These are phyloP conservation scores for Plasmodium knowlesi DNA, from an alignment of 169 alveolate genomes.

Conservation along the genomic window DNA sequence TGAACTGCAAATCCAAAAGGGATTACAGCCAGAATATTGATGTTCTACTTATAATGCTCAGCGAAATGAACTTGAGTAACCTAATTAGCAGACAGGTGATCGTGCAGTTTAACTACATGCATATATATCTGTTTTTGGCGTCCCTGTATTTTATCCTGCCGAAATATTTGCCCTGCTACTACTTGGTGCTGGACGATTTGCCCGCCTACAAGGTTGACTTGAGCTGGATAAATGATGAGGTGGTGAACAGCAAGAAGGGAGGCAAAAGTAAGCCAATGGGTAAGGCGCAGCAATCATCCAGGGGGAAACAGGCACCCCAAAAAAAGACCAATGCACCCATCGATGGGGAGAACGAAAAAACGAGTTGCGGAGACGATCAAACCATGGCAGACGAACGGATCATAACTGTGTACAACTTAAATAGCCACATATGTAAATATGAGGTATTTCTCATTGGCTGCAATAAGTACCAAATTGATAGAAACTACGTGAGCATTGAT, in stretches of 20 bases:
- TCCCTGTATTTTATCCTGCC: conserved; percentile 62
- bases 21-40: conserved; percentile 37
- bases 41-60: conserved; percentile 32
- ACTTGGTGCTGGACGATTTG: conserved; percentile 50
- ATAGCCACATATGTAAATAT: conserved; percentile 46
- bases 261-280: background rate
- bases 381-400: conserved; percentile 13
- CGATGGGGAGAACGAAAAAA: background rate
- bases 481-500: background rate
- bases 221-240: conserved; percentile 17
- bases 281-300: background rate
- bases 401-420: conserved; percentile 50
- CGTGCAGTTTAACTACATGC: conserved; percentile 55
- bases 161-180: conserved; percentile 45
- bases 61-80: conserved; percentile 37
- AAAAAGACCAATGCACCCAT: conserved; percentile 11
- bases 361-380: background rate
- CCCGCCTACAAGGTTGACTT: conserved; percentile 25
- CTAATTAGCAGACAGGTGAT: conserved; percentile 32
- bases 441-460: conserved; percentile 49
- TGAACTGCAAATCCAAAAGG: conserved; percentile 22
- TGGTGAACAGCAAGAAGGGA: background rate
- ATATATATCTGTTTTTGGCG: conserved; percentile 36
- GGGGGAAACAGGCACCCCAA: background rate
- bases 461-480: conserved; percentile 33